Conservation (phyloP, 2,329 filamentous ascomycete species). For the Stagonosporopsis chrysanthemi region DNA sequence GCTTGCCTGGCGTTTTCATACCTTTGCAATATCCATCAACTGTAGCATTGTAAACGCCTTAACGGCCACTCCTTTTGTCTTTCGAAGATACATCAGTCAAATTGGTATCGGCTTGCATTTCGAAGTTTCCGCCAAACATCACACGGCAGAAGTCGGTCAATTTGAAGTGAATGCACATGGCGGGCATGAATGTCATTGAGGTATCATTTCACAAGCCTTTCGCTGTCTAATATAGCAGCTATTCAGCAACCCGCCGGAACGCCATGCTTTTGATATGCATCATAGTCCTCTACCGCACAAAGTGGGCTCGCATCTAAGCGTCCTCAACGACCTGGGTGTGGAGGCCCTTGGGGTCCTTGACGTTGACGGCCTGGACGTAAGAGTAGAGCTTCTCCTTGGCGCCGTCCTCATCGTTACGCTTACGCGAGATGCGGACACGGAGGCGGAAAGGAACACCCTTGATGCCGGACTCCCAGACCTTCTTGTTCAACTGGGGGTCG, state of each 20-base stretch:
- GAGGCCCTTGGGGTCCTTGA: constrained; percentile 99
- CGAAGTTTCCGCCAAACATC: background rate
- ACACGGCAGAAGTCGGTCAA: background rate
- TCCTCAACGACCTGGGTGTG: constrained; percentile 86
- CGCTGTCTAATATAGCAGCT: constrained; percentile 39
- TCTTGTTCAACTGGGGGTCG: constrained; percentile 99
- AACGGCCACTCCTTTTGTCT: too few relatives aligned
- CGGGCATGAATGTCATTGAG: constrained; percentile 46
- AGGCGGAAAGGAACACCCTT: constrained; percentile 98
- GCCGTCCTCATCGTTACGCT: constrained; percentile 99
- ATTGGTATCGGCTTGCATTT: background rate
- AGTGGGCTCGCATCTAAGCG: constrained; percentile 52
- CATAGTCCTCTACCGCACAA: constrained; percentile 24
- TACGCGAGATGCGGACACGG: constrained; percentile 97
- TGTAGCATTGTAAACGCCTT: too few relatives aligned
- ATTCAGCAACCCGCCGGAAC: constrained; percentile 48
- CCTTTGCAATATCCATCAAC: too few relatives aligned
- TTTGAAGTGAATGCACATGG: constrained; percentile 11
- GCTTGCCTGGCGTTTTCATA: too few relatives aligned
- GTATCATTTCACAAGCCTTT: constrained; percentile 48
- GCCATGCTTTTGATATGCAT: constrained; percentile 46
- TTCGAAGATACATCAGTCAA: background rate
- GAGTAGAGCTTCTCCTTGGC: constrained; percentile 99
- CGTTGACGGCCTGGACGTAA: constrained; percentile 99
- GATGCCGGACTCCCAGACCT: constrained; percentile 99